Base-by-base conservation (phyloP, 2,329 filamentous ascomycete genomes). In the Lasiodiplodia hormozganensis region DNA sequence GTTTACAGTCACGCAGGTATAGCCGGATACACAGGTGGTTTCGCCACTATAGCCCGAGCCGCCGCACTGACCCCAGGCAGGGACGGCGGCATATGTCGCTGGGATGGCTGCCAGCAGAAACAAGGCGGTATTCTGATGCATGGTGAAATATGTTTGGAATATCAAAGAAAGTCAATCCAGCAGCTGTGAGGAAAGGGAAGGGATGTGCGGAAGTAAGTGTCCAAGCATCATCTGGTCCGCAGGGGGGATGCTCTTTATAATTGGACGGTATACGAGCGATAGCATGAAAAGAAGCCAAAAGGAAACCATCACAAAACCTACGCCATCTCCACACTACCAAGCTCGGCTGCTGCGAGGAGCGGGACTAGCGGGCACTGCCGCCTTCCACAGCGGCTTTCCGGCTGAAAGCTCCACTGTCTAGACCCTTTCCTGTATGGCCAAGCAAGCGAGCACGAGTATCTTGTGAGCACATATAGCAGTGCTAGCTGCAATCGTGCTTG, bases 21-120 rank as follows among this genome's bases (percentile, higher is more conserved):
- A 69, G 10, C 68, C 68, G 53, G 68, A 67, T 10, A 65, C 62
- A 62, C 68, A 69, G 2, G 34, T 43, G 36, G 31, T 68, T 6
- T 51, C 40, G 16, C 65, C 69, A 23, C 47, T 54, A 12, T 34
- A 70, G 8, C 60, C 53, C n/a, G 49, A n/a, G 5, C 69, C 69
- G 25, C 69, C 65, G 38, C 69, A 70, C 38, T 70, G 69, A 21
- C 57, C 57, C 69, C 69, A 70, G 16, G 65, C 69, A 14, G 56
- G 12, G 14, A 60, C 60, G 2, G 53, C 43, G 38, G 69, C 69
- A 56, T 65, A 52, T 10, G 38, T 36, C 10, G 66, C 51, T n/a
- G 47, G 43, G 18, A 54, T 12, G 4, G 43, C 43, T 14, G 58
- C 40, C 18, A 62, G 43, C 58, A 62, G 38, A n/a, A 62, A 18